phyloP scores from a whole-genome alignment of 2,329 filamentous ascomycete species.

The Lasiodiplodia gonubiensis region DNA sequence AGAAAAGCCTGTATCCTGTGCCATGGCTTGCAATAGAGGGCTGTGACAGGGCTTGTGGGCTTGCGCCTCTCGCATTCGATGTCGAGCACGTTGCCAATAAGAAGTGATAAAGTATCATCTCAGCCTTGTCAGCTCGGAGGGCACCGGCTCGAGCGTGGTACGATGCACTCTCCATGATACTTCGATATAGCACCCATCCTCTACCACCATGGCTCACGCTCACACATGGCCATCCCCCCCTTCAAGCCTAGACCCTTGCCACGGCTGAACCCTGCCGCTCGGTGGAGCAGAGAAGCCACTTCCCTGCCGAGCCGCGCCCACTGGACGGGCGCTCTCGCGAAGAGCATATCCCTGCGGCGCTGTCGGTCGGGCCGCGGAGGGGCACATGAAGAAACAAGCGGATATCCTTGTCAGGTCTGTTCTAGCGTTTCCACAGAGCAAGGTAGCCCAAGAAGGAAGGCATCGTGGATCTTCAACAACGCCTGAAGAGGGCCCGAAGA shows the following conservation, averaged over 20 bases:
- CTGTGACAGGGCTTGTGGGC: constrained; percentile 19
- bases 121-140: constrained; percentile 22
- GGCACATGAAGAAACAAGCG: neutral
- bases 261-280: constrained; percentile 3
- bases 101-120: neutral
- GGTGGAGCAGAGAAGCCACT: constrained; percentile 2
- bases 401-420: constrained; percentile 2
- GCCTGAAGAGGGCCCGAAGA: constrained; percentile 13
- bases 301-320: constrained; percentile 10
- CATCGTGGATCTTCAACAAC: neutral
- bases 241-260: constrained; percentile 3
- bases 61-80: constrained; percentile 21
- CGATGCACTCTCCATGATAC: constrained; percentile 3
- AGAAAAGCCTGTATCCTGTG: constrained; percentile 1
- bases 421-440: constrained; percentile 2
- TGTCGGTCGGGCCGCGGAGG: constrained; percentile 13
- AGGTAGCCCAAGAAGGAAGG: constrained; percentile 15
- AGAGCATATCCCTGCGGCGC: constrained; percentile 2
- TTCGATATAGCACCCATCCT: constrained; percentile 9
- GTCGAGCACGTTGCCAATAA: constrained; percentile 15
- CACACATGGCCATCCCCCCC: neutral
- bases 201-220: neutral
- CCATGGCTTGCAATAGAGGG: constrained; percentile 15
- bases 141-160: constrained; percentile 1
- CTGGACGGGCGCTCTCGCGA: constrained; percentile 1